These are phyloP conservation scores for Pseudisothecium myosuroides DNA, from an alignment of 225 moss, liverwort and hornwort genomes.

Conservation along the genomic window DNA sequence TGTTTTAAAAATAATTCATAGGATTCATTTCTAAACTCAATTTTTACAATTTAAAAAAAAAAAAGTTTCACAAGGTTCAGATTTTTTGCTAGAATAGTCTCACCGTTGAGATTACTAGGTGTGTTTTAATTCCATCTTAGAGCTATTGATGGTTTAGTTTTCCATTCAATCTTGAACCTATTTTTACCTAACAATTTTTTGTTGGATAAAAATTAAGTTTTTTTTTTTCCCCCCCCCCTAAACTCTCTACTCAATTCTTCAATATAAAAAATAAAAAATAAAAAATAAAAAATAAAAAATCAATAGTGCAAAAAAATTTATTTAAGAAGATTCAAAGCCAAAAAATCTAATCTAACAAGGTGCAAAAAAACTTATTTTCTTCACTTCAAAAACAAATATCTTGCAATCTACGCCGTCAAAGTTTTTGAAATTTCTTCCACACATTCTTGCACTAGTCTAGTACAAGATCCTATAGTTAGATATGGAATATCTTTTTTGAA, in stretches of 20 bases:
- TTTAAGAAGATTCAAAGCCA: background rate
- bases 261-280: too few relatives aligned
- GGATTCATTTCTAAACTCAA: too few relatives aligned
- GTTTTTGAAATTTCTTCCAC: background rate
- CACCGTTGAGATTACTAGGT: rapidly evolving
- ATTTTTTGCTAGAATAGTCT: background rate
- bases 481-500: too few relatives aligned
- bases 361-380: background rate
- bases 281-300: too few relatives aligned
- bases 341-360: background rate
- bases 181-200: background rate
- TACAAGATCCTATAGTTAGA: background rate
- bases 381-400: background rate
- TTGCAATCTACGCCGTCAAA: rapidly evolving
- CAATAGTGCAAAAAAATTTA: background rate
- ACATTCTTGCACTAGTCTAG: background rate
- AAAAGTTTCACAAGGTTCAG: rapidly evolving
- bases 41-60: background rate
- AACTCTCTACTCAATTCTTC: background rate
- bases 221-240: too few relatives aligned
- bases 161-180: background rate
- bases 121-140: background rate
- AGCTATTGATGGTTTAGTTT: background rate
- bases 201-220: background rate
- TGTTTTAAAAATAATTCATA: background rate